Evolutionary conservation across 257 asterid species (phyloP).

Genomic region (Solanum virginianum): DNA sequence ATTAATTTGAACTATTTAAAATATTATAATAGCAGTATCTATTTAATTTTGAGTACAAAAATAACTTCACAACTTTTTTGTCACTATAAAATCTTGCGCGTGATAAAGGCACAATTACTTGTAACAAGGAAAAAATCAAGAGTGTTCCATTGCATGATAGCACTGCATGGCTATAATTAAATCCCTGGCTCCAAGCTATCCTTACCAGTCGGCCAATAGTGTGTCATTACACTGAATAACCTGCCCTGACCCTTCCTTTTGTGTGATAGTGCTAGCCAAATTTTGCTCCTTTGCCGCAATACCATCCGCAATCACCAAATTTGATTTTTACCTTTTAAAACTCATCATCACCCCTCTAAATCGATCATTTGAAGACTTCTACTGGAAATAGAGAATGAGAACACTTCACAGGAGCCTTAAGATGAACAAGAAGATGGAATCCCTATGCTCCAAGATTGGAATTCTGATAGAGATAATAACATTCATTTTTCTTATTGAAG

Average conservation of each 20-base stretch:
- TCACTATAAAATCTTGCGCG: too few relatives aligned
- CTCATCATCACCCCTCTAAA: background rate
- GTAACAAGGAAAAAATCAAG: fast-evolving
- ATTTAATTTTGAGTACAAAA: too few relatives aligned
- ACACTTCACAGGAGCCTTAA: background rate
- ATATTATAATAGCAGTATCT: too few relatives aligned
- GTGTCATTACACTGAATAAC: background rate
- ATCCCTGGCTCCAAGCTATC: too few relatives aligned
- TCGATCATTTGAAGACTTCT: too few relatives aligned
- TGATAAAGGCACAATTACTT: background rate
- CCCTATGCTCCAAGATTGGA: too few relatives aligned
- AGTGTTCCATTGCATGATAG: background rate
- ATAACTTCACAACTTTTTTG: too few relatives aligned
- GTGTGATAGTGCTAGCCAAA: background rate
- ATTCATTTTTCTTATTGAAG: background rate
- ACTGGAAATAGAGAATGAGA: background rate
- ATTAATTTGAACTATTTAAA: too few relatives aligned
- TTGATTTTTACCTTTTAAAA: background rate
- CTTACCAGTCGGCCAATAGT: background rate
- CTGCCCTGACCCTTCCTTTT: background rate
- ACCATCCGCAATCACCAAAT: too few relatives aligned
- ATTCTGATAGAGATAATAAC: too few relatives aligned
- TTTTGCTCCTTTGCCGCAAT: too few relatives aligned
- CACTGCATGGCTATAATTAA: background rate
- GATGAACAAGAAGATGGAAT: background rate